Base-by-base conservation (phyloP, 1,284 basidiomycete genomes). In the Ceratobasidium sp. region DNA sequence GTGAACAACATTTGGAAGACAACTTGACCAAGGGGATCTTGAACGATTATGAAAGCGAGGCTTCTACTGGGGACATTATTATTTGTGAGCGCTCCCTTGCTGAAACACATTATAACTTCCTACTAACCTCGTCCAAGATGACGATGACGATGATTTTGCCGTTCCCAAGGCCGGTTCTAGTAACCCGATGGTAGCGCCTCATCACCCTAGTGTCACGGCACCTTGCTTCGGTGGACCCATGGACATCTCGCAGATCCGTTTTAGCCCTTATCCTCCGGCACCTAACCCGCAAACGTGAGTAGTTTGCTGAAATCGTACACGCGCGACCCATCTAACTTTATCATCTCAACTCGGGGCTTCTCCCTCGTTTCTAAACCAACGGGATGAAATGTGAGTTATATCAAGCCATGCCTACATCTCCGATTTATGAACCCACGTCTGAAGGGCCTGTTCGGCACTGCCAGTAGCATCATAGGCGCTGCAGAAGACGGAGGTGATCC, bases 201-300 rank as follows among this genome's bases (percentile, higher is more conserved):
- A 18, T n/a, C n/a, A 50, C 14, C 20, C 27, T 16, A 30, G 27
- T 14, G 23, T 41, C 3, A 50, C 52, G 3, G 33, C 33, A 10
- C 67, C 67, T 27, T 69, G 67, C 38, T 54, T 3, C 18, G 54
- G 50, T 35, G 67, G 67, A 5, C 48, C 67, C 3, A 69, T 69
- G 67, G 52, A 57, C n/a, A 41, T 69, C 10, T 54, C 67, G 20
- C 67, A 69, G 44, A 46, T 69, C 50, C 48, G 67, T 3, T 41
- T 69, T 6, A 57, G 3, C 18, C 67, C 52, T 16, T 33, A 50
- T 20, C 44, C 48, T 1, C 23, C 44, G 12, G 2, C 30, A 64
- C 35, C 20, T 5, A 1, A 33, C 5, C 57, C 57, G 8, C 14
- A 38, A 6, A 30, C 57, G 57, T 64, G n/a, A 64, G 60, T 64